Evolutionary conservation across 495 filamentous ascomycete species (phyloP).

Genomic region (Penicillium parvum): DNA sequence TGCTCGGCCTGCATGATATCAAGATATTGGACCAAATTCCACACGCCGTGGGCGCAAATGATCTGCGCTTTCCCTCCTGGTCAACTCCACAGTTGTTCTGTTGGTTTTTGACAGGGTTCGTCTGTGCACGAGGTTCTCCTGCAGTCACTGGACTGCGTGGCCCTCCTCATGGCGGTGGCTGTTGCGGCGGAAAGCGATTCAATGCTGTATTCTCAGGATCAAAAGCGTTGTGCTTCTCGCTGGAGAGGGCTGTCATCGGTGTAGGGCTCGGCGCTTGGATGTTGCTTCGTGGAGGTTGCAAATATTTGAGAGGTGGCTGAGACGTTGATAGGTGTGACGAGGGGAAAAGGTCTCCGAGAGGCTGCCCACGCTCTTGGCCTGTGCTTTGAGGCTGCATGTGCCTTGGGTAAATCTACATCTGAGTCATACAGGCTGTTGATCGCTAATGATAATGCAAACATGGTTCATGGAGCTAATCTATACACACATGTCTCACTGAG

Average conservation of each 20-base stretch:
- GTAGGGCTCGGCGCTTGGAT: not conserved
- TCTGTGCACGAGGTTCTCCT: constrained; percentile 17
- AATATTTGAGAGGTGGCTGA: too few relatives aligned
- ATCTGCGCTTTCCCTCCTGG: not conserved
- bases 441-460: not conserved
- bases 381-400: not conserved
- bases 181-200: too few relatives aligned
- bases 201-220: constrained; percentile 5
- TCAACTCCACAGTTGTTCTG: not conserved
- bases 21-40: not conserved
- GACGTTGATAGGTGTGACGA: constrained; percentile 12
- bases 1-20: constrained; percentile 13
- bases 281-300: too few relatives aligned
- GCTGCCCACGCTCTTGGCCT: not conserved
- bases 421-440: not conserved
- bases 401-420: too few relatives aligned
- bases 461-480: too few relatives aligned
- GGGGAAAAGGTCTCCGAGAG: constrained; percentile 17
- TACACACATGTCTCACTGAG: too few relatives aligned
- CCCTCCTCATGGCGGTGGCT: too few relatives aligned
- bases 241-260: not conserved
- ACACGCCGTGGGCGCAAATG: not conserved
- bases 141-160: constrained; percentile 16
- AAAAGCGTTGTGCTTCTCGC: constrained; percentile 1
- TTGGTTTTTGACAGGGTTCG: constrained; percentile 2